Percentiles rank a stretch among this genome's conserved stretches.
These are phyloP conservation scores for Hypoxylon subgilvum DNA, from an alignment of 495 filamentous ascomycete species.

Conservation along the genomic window DNA sequence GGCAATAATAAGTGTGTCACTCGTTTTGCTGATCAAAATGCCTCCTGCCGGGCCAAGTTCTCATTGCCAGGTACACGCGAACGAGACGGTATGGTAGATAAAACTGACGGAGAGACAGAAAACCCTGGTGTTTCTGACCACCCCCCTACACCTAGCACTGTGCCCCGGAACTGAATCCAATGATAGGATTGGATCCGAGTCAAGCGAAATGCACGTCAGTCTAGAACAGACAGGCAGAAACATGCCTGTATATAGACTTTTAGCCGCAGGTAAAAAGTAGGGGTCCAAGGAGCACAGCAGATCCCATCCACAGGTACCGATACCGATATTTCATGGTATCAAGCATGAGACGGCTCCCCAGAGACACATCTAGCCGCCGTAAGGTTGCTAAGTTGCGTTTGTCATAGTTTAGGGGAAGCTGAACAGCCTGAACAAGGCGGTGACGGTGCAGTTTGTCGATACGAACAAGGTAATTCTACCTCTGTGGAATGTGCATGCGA, in stretches of 20 bases:
- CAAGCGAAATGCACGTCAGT: slow-evolving; percentile 33
- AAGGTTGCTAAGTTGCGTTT: neutral
- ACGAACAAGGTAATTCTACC: too few species aligned
- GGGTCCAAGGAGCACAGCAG: slow-evolving; percentile 27
- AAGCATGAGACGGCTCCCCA: too few species aligned
- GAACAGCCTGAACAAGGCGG: slow-evolving; percentile 3
- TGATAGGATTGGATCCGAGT: slow-evolving; percentile 26
- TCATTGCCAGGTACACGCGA: neutral
- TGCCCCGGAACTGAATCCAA: too few species aligned
- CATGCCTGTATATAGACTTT: slow-evolving; percentile 10
- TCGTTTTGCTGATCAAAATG: slow-evolving; percentile 7
- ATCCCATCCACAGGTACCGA: slow-evolving; percentile 14
- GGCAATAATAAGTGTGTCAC: slow-evolving; percentile 14
- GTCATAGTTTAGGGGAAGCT: neutral
- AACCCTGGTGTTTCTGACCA: too few species aligned
- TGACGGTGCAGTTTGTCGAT: slow-evolving; percentile 1
- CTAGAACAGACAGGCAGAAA: slow-evolving; percentile 12
- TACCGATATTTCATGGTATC: neutral
- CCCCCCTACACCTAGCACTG: too few species aligned
- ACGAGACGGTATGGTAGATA: neutral
- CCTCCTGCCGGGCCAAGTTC: neutral
- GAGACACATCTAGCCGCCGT: slow-evolving; percentile 18
- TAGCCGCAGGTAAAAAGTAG: slow-evolving; percentile 27
- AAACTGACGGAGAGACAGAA: too few species aligned
- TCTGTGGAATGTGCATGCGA: neutral